Evolutionary conservation across 805 yeast species (phyloP).

Genomic region (Candida dajiaensis): DNA sequence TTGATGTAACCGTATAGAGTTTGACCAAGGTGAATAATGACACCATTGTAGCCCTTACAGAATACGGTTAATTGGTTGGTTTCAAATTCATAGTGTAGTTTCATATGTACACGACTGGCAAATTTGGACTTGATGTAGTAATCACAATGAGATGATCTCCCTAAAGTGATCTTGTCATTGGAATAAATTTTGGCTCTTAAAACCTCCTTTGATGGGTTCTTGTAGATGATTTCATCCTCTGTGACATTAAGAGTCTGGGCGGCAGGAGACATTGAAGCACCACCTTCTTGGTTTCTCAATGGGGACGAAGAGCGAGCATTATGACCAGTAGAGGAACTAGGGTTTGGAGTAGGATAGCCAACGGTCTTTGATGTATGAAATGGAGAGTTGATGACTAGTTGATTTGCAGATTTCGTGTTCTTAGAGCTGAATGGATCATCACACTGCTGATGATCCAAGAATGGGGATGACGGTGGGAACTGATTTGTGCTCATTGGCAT

Average conservation of each 20-base stretch:
- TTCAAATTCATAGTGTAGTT: conserved; percentile 37
- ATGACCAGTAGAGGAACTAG: conserved; percentile 49
- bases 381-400: conserved; percentile 19
- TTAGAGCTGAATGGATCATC: conserved; percentile 7
- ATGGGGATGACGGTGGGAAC: conserved; percentile 36
- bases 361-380: conserved; percentile 19
- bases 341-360: conserved; percentile 67
- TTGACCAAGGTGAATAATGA: conserved; percentile 58
- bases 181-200: conserved; percentile 17
- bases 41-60: conserved; percentile 83
- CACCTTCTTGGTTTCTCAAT: conserved; percentile 9
- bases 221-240: neutral
- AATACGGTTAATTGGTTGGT: conserved; percentile 43
- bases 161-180: conserved; percentile 16
- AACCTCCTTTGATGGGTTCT: conserved; percentile 4
- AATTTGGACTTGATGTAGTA: conserved; percentile 42
- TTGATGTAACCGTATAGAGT: conserved; percentile 28
- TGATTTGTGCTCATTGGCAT: conserved; percentile 9
- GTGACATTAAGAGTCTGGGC: neutral
- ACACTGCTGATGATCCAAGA: conserved; percentile 18
- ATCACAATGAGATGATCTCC: conserved; percentile 62
- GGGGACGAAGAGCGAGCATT: conserved; percentile 30
- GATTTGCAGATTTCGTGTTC: conserved; percentile 8
- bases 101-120: conserved; percentile 64
- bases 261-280: neutral